Evolutionary conservation across 2,329 filamentous ascomycete genomes (phyloP), one percentile per base, ranked within the genome.

Genomic region (Furcasterigmium sp.): DNA sequence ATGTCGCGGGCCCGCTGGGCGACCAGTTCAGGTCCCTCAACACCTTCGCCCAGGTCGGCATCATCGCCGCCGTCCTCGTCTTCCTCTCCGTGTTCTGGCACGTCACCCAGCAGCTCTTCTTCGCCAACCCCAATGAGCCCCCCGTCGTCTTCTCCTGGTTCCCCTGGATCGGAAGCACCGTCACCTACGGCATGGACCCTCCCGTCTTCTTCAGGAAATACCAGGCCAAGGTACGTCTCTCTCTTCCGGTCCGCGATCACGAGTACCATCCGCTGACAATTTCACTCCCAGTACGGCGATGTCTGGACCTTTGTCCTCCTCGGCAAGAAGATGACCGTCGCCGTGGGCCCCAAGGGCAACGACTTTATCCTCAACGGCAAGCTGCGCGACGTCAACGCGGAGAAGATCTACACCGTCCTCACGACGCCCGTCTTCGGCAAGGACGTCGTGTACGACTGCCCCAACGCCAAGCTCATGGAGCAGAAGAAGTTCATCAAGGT

Each of bases 401-500:
- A 95, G 67, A 89, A 95, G 57, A 87, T 95, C 51, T 95, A 95
- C 68, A 84, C 80, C 43, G 84, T 87, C 44, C 74, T 95, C 48
- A 82, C 78, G 7, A 82, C 78, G 18, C 79, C 79, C 19, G 79
- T 82, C 38, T 95, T 95, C 60, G 89, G 89, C 53, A 82, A 80
- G 55, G 84, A 91, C 67, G 89, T 95, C 20, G 87, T 94, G 42
- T 95, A 94, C 61, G 89, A 94, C 62, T 93, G 88, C 67, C 87
- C 88, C 34, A 94, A 94, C 62, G 75, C 87, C 46, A 94, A 94
- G 68, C 78, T 95, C 59, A 94, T 95, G 89, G 89, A 95, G 70
- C 89, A 95, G 73, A 95, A 95, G 74, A 93, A 91, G 84, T 89
- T 91, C 58, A 86, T 90, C 80, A 91, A 91, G 65, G 80, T 85